phyloP scores from a whole-genome alignment of 31 red algal genomes.

The Bonnemaisonia californica region DNA sequence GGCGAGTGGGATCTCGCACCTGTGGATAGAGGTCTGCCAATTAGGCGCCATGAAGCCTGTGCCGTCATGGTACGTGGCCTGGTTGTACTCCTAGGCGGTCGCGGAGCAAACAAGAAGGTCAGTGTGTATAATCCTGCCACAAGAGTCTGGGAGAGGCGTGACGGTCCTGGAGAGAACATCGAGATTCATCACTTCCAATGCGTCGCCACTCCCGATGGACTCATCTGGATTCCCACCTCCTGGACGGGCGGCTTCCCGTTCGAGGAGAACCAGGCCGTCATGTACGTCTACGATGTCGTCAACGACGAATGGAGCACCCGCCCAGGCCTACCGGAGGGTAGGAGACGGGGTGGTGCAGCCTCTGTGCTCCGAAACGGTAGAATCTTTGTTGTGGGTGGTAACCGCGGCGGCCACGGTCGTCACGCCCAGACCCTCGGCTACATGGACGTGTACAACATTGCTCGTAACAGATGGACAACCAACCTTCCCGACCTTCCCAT shows the following conservation, averaged over 20 bases:
- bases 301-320: slow-evolving; percentile 24
- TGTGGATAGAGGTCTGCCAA: neutral
- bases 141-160: slow-evolving; percentile 10
- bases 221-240: slow-evolving; percentile 23
- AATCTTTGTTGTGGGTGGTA: slow-evolving; percentile 34
- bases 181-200: slow-evolving; percentile 40
- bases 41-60: slow-evolving; percentile 21
- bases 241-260: slow-evolving; percentile 28
- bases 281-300: slow-evolving; percentile 25
- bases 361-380: neutral
- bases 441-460: slow-evolving; percentile 35
- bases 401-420: slow-evolving; percentile 22
- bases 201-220: neutral
- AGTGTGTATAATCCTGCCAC: slow-evolving; percentile 30
- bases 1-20: neutral
- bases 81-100: slow-evolving; percentile 27
- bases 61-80: slow-evolving; percentile 21
- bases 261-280: neutral
- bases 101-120: neutral
- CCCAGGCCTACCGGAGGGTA: neutral
- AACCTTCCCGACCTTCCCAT: slow-evolving; percentile 28
- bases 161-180: neutral
- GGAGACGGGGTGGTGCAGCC: slow-evolving; percentile 15
- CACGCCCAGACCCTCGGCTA: slow-evolving; percentile 5
- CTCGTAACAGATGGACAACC: neutral